Base-by-base conservation (phyloP, 768 basidiomycete genomes). In the Suillus tomentosus region DNA sequence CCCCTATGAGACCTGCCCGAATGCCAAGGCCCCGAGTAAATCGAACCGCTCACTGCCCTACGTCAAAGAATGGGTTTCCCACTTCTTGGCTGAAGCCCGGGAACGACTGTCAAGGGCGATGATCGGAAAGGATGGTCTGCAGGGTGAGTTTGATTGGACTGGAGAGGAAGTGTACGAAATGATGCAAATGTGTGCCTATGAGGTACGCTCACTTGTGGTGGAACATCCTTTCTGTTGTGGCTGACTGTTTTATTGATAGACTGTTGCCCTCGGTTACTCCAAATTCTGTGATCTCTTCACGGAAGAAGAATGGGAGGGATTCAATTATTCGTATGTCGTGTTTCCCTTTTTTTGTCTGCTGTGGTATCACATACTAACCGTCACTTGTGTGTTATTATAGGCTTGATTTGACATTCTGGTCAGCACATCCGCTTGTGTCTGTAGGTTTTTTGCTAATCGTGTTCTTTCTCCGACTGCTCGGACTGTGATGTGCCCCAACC, bases 241-340 rank as follows among this genome's bases (percentile, higher is more conserved):
- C 8, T 40, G 47, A 27, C 15, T 43, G 24, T 7, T 43, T 9
- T n/a, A 40, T 62, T 65, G 51, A 69, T 61, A 92, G 91, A 95
- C 96, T 19, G 96, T 96, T 53, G 91, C 94, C 0, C 81, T 96
- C 13, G 95, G 94, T 10, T 96, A 94, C 72, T 95, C 93, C 17
- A 89, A 88, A 67, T 98, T 96, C 78, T 98, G 95, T 67, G 87
- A 88, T 62, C 79, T 97, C 3, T 98, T 98, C 76, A 94, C 93
- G 0, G 84, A 90, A 69, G 87, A 92, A 51, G 95, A 97, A 76
- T 98, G 95, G 95, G 89, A 92, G 72, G 94, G 94, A 0, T 96
- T 95, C 73, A 85, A 93, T 73, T 96, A 97, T 66, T 82, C 90
- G 86, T 92, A 67, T 78, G 54, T 39, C 31, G 22, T 36, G 2